A percentile compares a stretch with the other conserved stretches of the same genome.
phyloP scores from a whole-genome alignment of 306 rosid species.

The Glycyrrhiza uralensis region DNA sequence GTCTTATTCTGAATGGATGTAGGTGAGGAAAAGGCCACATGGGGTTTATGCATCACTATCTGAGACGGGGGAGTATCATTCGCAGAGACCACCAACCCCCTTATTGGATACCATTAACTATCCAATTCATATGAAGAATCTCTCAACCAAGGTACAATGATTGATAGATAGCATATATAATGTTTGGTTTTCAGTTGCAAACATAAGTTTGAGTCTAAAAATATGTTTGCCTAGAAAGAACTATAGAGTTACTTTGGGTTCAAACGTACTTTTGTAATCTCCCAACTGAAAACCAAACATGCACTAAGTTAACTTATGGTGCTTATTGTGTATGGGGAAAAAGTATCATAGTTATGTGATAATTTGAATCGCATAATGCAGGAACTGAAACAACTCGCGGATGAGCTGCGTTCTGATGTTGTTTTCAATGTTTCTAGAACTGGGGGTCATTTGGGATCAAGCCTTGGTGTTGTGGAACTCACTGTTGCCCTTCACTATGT shows the following conservation, averaged over 20 bases:
- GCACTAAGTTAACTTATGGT: too few species aligned
- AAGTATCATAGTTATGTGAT: too few species aligned
- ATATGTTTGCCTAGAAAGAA: too few species aligned
- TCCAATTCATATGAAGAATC: conserved; percentile 94
- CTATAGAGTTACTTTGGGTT: too few species aligned
- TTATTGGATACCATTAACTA: conserved; percentile 81
- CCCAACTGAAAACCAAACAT: too few species aligned
- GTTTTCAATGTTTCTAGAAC: conserved; percentile 84
- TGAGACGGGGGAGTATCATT: conserved; percentile 57
- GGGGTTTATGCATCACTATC: conserved; percentile 67
- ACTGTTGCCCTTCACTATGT: conserved; percentile 93
- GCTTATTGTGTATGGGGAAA: too few species aligned
- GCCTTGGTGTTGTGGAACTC: conserved; percentile 95
- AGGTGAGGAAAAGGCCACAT: conserved; percentile 56
- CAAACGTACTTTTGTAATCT: too few species aligned
- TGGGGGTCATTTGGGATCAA: conserved; percentile 93
- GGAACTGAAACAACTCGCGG: conserved; percentile 81
- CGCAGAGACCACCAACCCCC: conserved; percentile 82
- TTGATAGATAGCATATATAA: too few species aligned
- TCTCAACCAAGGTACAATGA: conserved; percentile 62
- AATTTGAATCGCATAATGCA: too few species aligned
- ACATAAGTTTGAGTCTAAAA: too few species aligned
- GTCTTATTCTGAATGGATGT: conserved; percentile 27
- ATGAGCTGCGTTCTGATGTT: conserved; percentile 83
- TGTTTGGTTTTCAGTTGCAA: too few species aligned